Evolutionary conservation across 1,284 basidiomycete genomes (phyloP).

Genomic region (Ustilago sp.): DNA sequence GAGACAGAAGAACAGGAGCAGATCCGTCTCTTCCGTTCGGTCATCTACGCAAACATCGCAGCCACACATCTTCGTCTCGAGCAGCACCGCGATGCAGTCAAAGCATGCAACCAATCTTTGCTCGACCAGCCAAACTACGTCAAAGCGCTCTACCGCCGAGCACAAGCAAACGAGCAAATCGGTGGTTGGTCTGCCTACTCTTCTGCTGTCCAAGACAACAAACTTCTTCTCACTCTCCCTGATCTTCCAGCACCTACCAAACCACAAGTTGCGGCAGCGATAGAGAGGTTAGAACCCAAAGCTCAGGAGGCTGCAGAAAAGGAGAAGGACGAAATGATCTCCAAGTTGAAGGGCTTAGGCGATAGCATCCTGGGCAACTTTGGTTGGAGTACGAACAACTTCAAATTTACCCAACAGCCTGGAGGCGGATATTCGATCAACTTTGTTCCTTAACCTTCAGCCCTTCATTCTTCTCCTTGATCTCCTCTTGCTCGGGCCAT

Average conservation of each 20-base stretch:
- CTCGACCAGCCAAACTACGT: conserved; percentile 83
- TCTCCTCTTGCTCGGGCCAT: background rate
- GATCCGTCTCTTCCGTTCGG: conserved; percentile 38
- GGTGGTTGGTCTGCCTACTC: conserved; percentile 84
- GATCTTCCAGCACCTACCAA: conserved; percentile 74
- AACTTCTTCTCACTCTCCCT: conserved; percentile 76
- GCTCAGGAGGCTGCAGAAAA: conserved; percentile 81
- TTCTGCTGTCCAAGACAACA: conserved; percentile 81
- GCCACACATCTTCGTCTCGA: conserved; percentile 80
- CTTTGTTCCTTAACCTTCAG: conserved; percentile 72
- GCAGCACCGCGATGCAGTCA: conserved; percentile 76
- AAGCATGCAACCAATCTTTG: conserved; percentile 81
- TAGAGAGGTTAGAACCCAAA: conserved; percentile 73
- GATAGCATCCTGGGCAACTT: conserved; percentile 79
- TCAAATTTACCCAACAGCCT: conserved; percentile 88
- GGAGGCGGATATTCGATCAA: conserved; percentile 90
- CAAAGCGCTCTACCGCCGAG: conserved; percentile 89
- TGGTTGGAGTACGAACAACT: conserved; percentile 72
- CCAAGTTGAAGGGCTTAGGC: conserved; percentile 90
- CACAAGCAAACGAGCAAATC: conserved; percentile 82
- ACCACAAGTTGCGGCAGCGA: conserved; percentile 18
- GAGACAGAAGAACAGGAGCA: conserved; percentile 43
- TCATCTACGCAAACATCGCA: conserved; percentile 80
- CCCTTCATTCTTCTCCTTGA: background rate
- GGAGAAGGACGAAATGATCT: conserved; percentile 92